These are phyloP conservation scores for Hypsizygus marmoreus DNA, from an alignment of 768 basidiomycete species.

Conservation along the genomic window DNA sequence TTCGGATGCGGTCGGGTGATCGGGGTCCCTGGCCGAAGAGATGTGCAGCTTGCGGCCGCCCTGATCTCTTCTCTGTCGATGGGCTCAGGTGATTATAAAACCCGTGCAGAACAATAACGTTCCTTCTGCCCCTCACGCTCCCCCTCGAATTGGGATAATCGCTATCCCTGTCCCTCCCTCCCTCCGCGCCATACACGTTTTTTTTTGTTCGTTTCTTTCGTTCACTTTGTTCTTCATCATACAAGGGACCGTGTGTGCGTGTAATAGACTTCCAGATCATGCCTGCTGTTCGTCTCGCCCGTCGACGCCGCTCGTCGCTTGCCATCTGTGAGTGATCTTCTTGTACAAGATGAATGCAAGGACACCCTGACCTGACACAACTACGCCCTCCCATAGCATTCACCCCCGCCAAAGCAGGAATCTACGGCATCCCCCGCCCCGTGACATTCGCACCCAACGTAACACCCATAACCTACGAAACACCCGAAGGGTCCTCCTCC, in stretches of 20 bases:
- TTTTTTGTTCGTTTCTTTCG: slow-evolving; percentile 6
- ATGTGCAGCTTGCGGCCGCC: background rate
- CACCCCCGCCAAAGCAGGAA: slow-evolving; percentile 51
- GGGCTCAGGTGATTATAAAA: slow-evolving; percentile 12
- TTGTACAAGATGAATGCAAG: background rate
- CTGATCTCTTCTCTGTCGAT: no score
- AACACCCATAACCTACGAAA: slow-evolving; percentile 27
- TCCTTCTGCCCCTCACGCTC: slow-evolving; percentile 8
- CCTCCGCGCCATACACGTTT: no score
- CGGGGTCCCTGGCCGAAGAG: slow-evolving; percentile 12
- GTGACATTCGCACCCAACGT: slow-evolving; percentile 56
- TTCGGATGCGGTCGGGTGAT: slow-evolving; percentile 1
- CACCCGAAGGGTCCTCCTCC: slow-evolving; percentile 29
- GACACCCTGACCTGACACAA: background rate
- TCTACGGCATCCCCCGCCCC: slow-evolving; percentile 50
- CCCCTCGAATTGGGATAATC: slow-evolving; percentile 18
- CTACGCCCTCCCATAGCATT: slow-evolving; percentile 18
- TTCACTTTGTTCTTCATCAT: background rate
- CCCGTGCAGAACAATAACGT: slow-evolving; percentile 19
- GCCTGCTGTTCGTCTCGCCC: slow-evolving; percentile 20
- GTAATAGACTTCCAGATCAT: slow-evolving; percentile 1
- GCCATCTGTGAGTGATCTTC: slow-evolving; percentile 12
- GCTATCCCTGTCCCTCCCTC: slow-evolving; percentile 1
- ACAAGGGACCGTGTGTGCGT: no score
- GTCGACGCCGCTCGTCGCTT: slow-evolving; percentile 18